Percentiles rank a stretch among this genome's conserved stretches.
Evolutionary conservation across 2,329 filamentous ascomycete genomes (phyloP).

Genomic region (Leptographium lundbergii): DNA sequence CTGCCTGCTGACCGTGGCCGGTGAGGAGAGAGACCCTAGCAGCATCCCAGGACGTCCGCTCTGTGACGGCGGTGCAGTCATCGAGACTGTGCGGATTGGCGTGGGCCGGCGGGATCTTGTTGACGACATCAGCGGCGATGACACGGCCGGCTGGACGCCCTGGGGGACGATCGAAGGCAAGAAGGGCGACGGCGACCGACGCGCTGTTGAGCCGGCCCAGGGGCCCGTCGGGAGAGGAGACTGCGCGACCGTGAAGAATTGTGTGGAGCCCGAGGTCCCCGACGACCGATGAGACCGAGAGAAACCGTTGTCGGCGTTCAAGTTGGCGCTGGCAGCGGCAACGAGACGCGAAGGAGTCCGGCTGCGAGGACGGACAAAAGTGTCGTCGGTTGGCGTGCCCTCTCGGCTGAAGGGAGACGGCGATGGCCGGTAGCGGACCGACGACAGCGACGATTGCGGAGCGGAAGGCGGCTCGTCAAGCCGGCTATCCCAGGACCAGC

Average conservation of each 20-base stretch:
- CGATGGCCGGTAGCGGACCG: not conserved
- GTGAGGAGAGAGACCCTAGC: slow-evolving; percentile 25
- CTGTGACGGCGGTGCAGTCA: slow-evolving; percentile 23
- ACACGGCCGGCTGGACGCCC: not conserved
- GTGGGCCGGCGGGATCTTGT: slow-evolving; percentile 27
- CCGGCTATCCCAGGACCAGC: slow-evolving; percentile 54
- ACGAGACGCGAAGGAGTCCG: slow-evolving; percentile 4
- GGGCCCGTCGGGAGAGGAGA: slow-evolving; percentile 21
- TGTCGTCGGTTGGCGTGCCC: not conserved
- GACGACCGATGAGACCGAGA: slow-evolving; percentile 2
- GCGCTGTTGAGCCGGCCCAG: not conserved
- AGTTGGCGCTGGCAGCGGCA: not conserved
- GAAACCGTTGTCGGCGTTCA: not conserved
- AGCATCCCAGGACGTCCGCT: slow-evolving; percentile 13
- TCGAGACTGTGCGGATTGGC: slow-evolving; percentile 38
- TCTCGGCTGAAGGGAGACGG: slow-evolving; percentile 5
- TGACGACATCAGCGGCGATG: not conserved
- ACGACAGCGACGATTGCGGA: not conserved
- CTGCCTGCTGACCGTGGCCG: slow-evolving; percentile 21
- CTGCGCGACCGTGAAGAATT: slow-evolving; percentile 23
- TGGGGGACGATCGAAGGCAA: not conserved
- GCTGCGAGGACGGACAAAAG: not conserved
- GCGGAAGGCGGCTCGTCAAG: slow-evolving; percentile 43
- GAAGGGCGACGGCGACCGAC: slow-evolving; percentile 10
- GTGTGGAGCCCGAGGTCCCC: slow-evolving; percentile 19